Evolutionary conservation across 208 protist species (phyloP), one percentile per base, ranked within the genome.

Genomic region (Endotrypanum monterogeii): DNA sequence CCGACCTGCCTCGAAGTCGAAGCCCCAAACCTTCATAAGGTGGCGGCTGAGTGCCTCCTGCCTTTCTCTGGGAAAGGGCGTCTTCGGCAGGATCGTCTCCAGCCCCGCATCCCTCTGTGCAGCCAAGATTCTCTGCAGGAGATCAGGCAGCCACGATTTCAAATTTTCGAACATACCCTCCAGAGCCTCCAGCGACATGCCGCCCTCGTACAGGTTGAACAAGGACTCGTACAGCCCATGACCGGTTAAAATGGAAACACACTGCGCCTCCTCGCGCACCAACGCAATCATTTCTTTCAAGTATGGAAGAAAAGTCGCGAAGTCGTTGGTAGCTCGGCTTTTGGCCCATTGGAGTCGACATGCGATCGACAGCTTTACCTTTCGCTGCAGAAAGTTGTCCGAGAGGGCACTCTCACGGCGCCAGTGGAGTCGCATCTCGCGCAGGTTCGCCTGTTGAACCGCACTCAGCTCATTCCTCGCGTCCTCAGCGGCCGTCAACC

Each of bases 1-100:
- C 12, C 95, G 85, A 32, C 92, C 93, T n/a, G 52, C 80, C 0
- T 95, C 88, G 67, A 96, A 92, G 76, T 94, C 87, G 74, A 89
- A 96, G 46, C 91, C 75, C 90, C 84, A 93, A 51, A 88, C 48
- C 32, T 74, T 65, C 86, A 94, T 93, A 3, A 91, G 71, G 23
- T 83, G 77, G 9, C 73, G 75, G 35, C 83, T n/a, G 8, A 97
- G 82, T 1, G 73, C 84, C 35, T 89, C 66, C 75, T 96, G 94
- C 74, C 82, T 83, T 0, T 81, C 76, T 30, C 82, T 32, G 5
- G 81, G 65, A 52, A 95, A 89, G 14, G 93, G 84, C n/a, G 72
- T 68, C 61, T 85, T 62, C 4, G 82, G 70, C 12, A 75, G 52
- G 30, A 89, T 20, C 16, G 76, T 41, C 28, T 70, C 52, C 32